Conservation (phyloP, 768 basidiomycete species). For the Hygrophoropsis aurantiaca region DNA sequence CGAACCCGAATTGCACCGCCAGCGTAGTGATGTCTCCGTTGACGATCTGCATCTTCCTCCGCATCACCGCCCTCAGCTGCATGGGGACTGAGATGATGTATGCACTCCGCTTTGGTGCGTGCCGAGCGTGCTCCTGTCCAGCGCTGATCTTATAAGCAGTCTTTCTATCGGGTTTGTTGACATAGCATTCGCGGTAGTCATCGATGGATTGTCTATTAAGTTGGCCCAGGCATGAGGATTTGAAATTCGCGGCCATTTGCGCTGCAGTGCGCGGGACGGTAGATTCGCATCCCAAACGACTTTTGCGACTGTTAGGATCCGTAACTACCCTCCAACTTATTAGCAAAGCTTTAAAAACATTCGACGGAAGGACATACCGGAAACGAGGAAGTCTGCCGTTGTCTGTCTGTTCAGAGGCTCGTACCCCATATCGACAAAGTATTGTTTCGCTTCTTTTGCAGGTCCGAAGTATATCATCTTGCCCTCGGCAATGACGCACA, state of each 20-base stretch:
- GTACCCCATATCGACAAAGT: conserved; percentile 59
- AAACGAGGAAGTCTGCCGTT: conserved; percentile 59
- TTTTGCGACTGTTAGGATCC: conserved; percentile 56
- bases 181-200: conserved; percentile 42
- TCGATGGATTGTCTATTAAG: conserved; percentile 48
- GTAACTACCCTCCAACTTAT: conserved; percentile 41
- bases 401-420: conserved; percentile 55
- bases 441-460: conserved; percentile 47
- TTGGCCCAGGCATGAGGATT: conserved; percentile 36
- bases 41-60: conserved; percentile 45
- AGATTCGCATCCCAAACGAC: conserved; percentile 38
- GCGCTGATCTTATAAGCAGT: conserved; percentile 48
- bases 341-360: not conserved
- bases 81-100: conserved; percentile 46
- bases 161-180: conserved; percentile 43
- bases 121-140: conserved; percentile 48
- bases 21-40: conserved; percentile 38
- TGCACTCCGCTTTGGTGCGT: conserved; percentile 38
- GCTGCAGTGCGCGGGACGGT: conserved; percentile 51
- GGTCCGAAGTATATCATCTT: conserved; percentile 58
- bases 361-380: conserved; percentile 22
- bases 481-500: conserved; percentile 58
- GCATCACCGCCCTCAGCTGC: conserved; percentile 45
- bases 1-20: conserved; percentile 33
- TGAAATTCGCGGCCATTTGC: conserved; percentile 56